phyloP scores from a whole-genome alignment of 2,329 filamentous ascomycete genomes.

The Trichoderma sp. region DNA sequence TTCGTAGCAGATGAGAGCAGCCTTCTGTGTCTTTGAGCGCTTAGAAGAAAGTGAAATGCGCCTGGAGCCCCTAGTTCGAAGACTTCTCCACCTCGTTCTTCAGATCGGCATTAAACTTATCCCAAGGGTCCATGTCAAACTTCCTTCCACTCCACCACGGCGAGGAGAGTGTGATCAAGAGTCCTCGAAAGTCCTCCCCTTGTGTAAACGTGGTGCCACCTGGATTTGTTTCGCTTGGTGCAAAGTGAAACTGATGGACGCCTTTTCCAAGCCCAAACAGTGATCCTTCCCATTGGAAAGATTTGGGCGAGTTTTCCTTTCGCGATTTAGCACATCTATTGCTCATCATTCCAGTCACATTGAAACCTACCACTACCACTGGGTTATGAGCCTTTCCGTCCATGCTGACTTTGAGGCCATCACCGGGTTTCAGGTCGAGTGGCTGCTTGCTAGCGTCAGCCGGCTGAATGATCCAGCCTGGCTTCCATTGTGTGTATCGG shows the following conservation, averaged over 20 bases:
- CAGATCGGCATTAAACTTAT: conserved; percentile 9
- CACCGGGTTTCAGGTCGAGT: background rate
- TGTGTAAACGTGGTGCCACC: conserved; percentile 11
- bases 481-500: conserved; percentile 12
- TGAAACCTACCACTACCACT: background rate
- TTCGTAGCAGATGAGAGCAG: background rate
- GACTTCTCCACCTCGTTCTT: conserved; percentile 7
- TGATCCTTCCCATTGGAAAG: conserved; percentile 13
- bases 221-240: background rate
- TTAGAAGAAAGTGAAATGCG: background rate
- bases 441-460: background rate
- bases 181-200: conserved; percentile 5
- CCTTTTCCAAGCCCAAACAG: conserved; percentile 11
- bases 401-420: conserved; percentile 9
- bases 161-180: conserved; percentile 11
- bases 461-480: conserved; percentile 9
- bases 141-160: conserved; percentile 10
- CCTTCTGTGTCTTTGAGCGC: background rate
- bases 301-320: conserved; percentile 6
- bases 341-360: background rate
- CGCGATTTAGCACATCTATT: background rate
- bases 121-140: conserved; percentile 2
- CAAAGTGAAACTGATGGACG: conserved; percentile 11
- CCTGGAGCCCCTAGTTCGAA: background rate
- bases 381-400: background rate